Percentiles rank a stretch among this genome's conserved stretches.
Conservation (phyloP, 345 rosid genomes). For the Toxicodendron radicans region DNA sequence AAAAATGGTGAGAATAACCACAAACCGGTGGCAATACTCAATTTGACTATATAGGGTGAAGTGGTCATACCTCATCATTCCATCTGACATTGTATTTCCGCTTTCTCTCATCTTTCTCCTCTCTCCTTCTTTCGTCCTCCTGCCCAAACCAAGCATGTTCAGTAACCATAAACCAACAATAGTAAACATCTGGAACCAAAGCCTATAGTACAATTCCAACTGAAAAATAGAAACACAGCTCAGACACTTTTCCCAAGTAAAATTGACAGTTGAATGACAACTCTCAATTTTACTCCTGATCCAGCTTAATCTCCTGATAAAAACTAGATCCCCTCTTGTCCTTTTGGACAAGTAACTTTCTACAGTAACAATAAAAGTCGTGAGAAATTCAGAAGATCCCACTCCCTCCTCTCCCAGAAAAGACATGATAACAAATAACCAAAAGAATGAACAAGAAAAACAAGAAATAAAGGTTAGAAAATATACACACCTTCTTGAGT, state of each 20-base stretch:
- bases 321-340: background rate
- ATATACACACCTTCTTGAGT: slow-evolving; percentile 53
- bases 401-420: background rate
- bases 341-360: background rate
- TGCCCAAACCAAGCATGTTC: slow-evolving; percentile 20
- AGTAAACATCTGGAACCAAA: background rate
- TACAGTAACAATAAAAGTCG: background rate
- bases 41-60: background rate
- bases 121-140: slow-evolving; percentile 60
- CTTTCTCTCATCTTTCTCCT: slow-evolving; percentile 63
- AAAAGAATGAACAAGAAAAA: background rate
- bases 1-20: background rate
- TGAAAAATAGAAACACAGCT: background rate
- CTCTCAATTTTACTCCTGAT: background rate
- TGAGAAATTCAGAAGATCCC: background rate
- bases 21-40: too few species aligned
- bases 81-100: slow-evolving; percentile 61
- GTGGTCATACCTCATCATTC: slow-evolving; percentile 50
- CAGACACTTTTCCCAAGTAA: background rate
- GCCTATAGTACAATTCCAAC: background rate
- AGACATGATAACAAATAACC: background rate
- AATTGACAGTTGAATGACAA: background rate
- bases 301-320: background rate
- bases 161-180: background rate
- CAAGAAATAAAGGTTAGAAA: too few species aligned